Base-by-base conservation (phyloP, 2,329 filamentous ascomycete species). In the Penicillium aurantiogriseum region DNA sequence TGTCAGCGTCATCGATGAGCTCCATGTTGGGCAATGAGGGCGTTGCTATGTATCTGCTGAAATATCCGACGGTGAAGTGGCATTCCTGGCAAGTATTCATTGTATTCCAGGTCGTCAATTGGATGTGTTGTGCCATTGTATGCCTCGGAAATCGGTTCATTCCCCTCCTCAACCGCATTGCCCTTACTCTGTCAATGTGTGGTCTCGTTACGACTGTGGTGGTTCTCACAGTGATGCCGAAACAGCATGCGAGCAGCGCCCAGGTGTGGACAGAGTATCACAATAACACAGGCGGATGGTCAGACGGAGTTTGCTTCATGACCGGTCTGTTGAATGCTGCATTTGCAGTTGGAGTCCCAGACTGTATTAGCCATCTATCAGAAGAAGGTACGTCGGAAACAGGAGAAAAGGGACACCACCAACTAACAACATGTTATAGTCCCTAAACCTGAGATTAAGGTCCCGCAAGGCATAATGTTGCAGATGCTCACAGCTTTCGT, bases 321-420 rank as follows among this genome's bases (percentile, higher is more conserved):
- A 76, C 82, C 0, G 85, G 85, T 4, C 81, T 87, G 48, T 73
- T 88, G 27, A 89, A 89, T 62, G 86, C 85, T 1, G 86, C 86
- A 0, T 89, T 83, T 65, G 81, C 83, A n/a, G 81, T 89, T 7
- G 87, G 86, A 3, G 81, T 83, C 1, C 84, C 85, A 0, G 86
- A 89, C 63, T 85, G 83, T 43, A 81, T 85, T 11, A 83, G 81
- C 2, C 86, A 88, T 66, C 63, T 88, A 25, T 81, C 83, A 0
- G 85, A 88, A 69, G 85, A 88, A 59, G 68, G 69, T 71, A 59
- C 9, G 57, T 51, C 8, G 3, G 31, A 47, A 1, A 2, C 4
- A 36, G 31, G 4, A 23, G 21, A 27, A 36, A 4, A n/a, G n/a
- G 29, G 9, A 13, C 7, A 10, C 23, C 21, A n/a, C 13, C 7